Conservation (phyloP, 805 yeast genomes). For the Saccharomyces paradoxus region DNA sequence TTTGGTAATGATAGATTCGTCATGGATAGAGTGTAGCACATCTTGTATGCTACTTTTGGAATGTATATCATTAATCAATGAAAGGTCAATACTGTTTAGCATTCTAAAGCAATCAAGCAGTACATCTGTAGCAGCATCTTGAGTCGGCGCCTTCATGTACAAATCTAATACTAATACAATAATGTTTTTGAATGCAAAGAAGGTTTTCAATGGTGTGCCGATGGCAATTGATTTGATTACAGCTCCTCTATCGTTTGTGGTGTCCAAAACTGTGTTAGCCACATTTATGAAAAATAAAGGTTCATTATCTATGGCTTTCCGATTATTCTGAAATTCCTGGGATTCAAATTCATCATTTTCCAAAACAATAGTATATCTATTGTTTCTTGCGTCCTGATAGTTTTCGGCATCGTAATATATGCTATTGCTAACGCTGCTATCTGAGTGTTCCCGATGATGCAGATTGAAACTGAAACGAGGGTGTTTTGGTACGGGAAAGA, state of each 20-base stretch:
- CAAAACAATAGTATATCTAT: not conserved
- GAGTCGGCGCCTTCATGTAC: slow-evolving; percentile 18
- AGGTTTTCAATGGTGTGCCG: slow-evolving; percentile 45
- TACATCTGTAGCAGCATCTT: slow-evolving; percentile 4
- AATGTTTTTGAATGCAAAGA: slow-evolving; percentile 52
- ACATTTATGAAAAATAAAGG: slow-evolving; percentile 50
- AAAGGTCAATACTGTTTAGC: slow-evolving; percentile 23
- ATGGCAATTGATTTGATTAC: slow-evolving; percentile 51
- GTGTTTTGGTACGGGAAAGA: slow-evolving; percentile 18
- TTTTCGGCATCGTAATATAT: slow-evolving; percentile 5
- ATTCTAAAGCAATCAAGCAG: slow-evolving; percentile 19
- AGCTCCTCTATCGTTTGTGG: slow-evolving; percentile 46
- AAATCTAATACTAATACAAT: slow-evolving; percentile 42
- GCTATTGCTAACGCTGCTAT: not conserved
- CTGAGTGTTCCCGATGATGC: not conserved
- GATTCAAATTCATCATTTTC: slow-evolving; percentile 4
- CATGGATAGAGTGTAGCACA: slow-evolving; percentile 16
- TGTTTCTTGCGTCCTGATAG: slow-evolving; percentile 6
- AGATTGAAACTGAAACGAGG: not conserved
- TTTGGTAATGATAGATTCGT: slow-evolving; percentile 7
- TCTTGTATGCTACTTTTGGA: slow-evolving; percentile 13
- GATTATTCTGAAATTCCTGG: slow-evolving; percentile 2
- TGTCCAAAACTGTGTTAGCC: slow-evolving; percentile 41
- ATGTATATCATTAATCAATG: slow-evolving; percentile 12
- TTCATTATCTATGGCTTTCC: slow-evolving; percentile 16